These are phyloP conservation scores for Trypanosoma lewisi DNA, from an alignment of 208 protist species.

Conservation along the genomic window DNA sequence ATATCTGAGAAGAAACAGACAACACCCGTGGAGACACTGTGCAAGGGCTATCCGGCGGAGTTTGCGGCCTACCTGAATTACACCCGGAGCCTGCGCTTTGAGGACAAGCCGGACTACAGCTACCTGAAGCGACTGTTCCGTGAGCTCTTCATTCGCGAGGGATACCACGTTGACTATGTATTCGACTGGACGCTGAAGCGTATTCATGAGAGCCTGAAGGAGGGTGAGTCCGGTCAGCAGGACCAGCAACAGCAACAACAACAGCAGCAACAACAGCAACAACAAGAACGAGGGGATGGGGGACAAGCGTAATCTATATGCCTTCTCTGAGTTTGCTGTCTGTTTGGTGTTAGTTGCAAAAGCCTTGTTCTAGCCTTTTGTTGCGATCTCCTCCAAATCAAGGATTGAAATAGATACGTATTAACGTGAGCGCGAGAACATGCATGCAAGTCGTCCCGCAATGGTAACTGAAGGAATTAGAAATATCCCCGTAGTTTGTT, in stretches of 20 bases:
- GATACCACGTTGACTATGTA: conserved; percentile 97
- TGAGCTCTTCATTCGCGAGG: conserved; percentile 97
- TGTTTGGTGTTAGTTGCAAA: no score
- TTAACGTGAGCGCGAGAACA: no score
- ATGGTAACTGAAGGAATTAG: no score
- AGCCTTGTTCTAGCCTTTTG: no score
- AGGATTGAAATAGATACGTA: no score
- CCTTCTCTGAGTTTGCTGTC: not conserved
- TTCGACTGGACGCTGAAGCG: conserved; percentile 98
- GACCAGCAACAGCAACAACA: conserved; percentile 22
- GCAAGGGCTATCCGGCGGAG: conserved; percentile 92
- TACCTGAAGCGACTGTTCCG: conserved; percentile 98
- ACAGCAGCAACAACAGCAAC: conserved; percentile 30
- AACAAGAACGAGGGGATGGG: conserved; percentile 19
- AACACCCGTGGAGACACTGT: conserved; percentile 95
- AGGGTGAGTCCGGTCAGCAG: conserved; percentile 5
- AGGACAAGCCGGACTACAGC: conserved; percentile 99
- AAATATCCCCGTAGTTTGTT: no score
- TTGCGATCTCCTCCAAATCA: no score
- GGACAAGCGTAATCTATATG: not conserved
- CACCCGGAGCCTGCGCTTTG: conserved; percentile 95
- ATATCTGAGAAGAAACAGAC: conserved; percentile 98
- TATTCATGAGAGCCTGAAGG: conserved; percentile 42
- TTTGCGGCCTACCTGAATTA: conserved; percentile 99
- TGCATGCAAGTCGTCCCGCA: no score